Evolutionary conservation across 2,329 filamentous ascomycete species (phyloP), one percentile per base, ranked within the genome.

Genomic region (Coniochaeta sp.): DNA sequence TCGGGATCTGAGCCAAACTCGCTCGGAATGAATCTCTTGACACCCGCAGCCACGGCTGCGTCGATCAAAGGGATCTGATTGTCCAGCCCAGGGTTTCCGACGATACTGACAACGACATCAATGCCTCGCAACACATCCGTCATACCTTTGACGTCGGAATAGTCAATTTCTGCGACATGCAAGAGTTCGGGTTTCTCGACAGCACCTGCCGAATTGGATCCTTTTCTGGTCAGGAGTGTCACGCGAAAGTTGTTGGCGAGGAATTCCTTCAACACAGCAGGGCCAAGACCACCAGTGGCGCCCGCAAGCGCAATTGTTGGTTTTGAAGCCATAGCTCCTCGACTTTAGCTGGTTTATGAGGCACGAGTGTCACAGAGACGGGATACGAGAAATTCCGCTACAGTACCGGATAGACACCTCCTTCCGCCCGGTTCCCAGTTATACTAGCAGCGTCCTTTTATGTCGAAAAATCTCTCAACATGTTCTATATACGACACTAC

Each of bases 21-120:
- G 8, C 79, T 79, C 2, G 83, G 82, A 31, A 86, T 74, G 71
- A 85, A 81, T 19, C 82, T 76, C 65, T 80, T 77, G 6, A 87
- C 82, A 24, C 82, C 81, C 1, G 81, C 83, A 2, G 76, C 75
- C 31, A 83, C 74, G 31, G 82, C 78, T 0, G 83, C 84, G 57
- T 85, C 80, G 36, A 84, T 77, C 58, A 86, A 70, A 31, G 73
- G 73, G 40, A 70, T 70, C 65, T 87, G 84, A 22, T 72, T 70
- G 62, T 82, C 81, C 12, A 70, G 33, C 1, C 67, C 68, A 0
- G 61, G 60, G 9, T 80, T 69, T 6, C 75, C 76, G 47, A 85
- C 74, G 2, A 78, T 73, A 24, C 77, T 79, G 52, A 87, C 67
- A 7, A 85, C 74, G 0, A 80, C 83, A 67, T 87, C 83, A 62